phyloP scores from a whole-genome alignment of 257 asterid species.

The Prunella vulgaris region DNA sequence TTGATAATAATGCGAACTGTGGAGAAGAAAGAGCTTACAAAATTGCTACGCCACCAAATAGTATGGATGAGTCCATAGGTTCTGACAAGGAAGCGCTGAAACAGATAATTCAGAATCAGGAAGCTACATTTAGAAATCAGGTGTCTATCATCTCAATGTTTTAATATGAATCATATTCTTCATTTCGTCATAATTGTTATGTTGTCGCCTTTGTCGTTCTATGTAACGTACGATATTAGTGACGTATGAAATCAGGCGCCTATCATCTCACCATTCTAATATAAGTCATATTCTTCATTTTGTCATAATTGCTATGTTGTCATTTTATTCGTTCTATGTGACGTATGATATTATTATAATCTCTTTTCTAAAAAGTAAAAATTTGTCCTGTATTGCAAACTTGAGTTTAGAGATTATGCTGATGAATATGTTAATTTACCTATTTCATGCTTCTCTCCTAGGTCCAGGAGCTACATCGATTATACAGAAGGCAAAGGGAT shows the following conservation, averaged over 20 bases:
- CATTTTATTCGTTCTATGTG: background rate
- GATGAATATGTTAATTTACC: background rate
- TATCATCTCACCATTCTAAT: too few species aligned
- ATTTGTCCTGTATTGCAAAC: background rate
- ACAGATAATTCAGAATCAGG: constrained; percentile 61
- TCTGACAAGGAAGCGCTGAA: constrained; percentile 44
- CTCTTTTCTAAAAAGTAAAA: background rate
- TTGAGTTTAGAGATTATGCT: background rate
- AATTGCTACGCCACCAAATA: constrained; percentile 23
- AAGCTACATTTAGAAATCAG: constrained; percentile 72
- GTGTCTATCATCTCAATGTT: constrained; percentile 26
- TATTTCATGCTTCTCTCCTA: constrained; percentile 27
- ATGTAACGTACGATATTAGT: background rate
- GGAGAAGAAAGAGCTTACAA: constrained; percentile 34
- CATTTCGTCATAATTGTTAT: background rate
- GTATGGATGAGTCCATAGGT: constrained; percentile 22
- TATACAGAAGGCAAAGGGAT: constrained; percentile 61
- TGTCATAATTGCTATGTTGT: background rate
- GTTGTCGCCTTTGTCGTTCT: background rate
- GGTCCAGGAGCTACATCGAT: constrained; percentile 75
- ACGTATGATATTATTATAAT: background rate
- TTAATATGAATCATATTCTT: background rate
- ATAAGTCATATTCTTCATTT: background rate
- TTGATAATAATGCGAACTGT: constrained; percentile 24
- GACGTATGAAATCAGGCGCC: background rate